Percentiles rank a stretch among this genome's conserved stretches.
These are phyloP conservation scores for Fusarium burgessii DNA, from an alignment of 2,329 filamentous ascomycete genomes.

Conservation along the genomic window DNA sequence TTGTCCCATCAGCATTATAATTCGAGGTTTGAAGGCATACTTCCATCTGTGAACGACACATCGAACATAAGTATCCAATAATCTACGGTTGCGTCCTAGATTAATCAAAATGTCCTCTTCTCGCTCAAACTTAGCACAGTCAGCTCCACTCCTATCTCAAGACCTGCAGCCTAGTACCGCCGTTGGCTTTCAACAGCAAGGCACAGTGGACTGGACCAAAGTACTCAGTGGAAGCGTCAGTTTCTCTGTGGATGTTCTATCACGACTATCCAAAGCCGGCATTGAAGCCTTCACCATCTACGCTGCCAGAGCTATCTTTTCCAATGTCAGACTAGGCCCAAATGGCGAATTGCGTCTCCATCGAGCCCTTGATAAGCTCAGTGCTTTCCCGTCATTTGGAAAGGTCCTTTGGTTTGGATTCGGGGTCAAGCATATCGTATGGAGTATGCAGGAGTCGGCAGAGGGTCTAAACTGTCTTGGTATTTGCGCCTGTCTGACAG, in stretches of 20 bases:
- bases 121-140: rapidly evolving
- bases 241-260: rapidly evolving
- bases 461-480: background rate
- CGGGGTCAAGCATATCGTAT: background rate
- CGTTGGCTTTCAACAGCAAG: rapidly evolving
- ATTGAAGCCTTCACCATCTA: rapidly evolving
- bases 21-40: no score
- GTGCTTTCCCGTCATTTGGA: rapidly evolving
- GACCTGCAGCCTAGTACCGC: rapidly evolving
- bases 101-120: background rate
- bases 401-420: rapidly evolving
- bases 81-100: no score
- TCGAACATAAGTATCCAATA: no score
- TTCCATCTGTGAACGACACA: no score
- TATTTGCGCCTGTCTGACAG: background rate
- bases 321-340: rapidly evolving
- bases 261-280: rapidly evolving
- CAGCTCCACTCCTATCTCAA: rapidly evolving
- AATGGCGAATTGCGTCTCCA: rapidly evolving
- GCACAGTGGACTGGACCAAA: background rate
- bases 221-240: rapidly evolving
- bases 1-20: no score
- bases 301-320: background rate
- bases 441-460: background rate
- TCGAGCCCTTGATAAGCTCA: rapidly evolving